Conservation (phyloP, 768 basidiomycete genomes). For the Porpolomopsis calyptriformis region DNA sequence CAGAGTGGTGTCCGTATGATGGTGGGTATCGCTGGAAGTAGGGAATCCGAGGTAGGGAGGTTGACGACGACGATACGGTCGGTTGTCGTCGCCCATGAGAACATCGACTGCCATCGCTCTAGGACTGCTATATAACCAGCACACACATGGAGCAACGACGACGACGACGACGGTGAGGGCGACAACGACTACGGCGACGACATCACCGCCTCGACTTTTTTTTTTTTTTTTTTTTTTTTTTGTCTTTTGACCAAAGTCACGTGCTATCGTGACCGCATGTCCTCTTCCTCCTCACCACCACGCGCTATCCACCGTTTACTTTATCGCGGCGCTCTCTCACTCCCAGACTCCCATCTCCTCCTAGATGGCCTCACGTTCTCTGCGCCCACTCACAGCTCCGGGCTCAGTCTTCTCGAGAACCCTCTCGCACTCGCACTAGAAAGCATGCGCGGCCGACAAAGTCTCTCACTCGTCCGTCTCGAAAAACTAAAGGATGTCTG, state of each 20-base stretch:
- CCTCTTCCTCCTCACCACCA: not conserved
- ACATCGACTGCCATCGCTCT: too few species aligned
- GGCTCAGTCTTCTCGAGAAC: slow-evolving; percentile 45
- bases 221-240: too few species aligned
- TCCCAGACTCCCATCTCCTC: slow-evolving; percentile 60
- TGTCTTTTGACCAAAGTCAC: too few species aligned
- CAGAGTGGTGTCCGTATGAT: slow-evolving; percentile 21
- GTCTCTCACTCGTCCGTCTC: slow-evolving; percentile 46
- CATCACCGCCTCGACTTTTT: too few species aligned
- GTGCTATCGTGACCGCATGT: too few species aligned
- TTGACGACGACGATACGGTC: too few species aligned
- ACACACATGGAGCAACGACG: too few species aligned
- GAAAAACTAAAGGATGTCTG: slow-evolving; percentile 45
- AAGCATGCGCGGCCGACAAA: slow-evolving; percentile 68
- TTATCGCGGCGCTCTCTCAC: slow-evolving; percentile 63
- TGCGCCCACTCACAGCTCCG: slow-evolving; percentile 32
- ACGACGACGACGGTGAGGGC: too few species aligned
- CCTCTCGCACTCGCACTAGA: slow-evolving; percentile 64
- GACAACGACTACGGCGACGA: too few species aligned
- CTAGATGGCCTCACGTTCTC: slow-evolving; percentile 70
- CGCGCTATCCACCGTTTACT: slow-evolving; percentile 41
- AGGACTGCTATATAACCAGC: too few species aligned
- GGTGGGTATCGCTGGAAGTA: slow-evolving; percentile 1
- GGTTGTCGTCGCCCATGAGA: too few species aligned
- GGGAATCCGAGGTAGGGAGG: too few species aligned